Evolutionary conservation across 2,329 filamentous ascomycete genomes (phyloP), one percentile per base, ranked within the genome.

Genomic region (Sporothrix pallida): DNA sequence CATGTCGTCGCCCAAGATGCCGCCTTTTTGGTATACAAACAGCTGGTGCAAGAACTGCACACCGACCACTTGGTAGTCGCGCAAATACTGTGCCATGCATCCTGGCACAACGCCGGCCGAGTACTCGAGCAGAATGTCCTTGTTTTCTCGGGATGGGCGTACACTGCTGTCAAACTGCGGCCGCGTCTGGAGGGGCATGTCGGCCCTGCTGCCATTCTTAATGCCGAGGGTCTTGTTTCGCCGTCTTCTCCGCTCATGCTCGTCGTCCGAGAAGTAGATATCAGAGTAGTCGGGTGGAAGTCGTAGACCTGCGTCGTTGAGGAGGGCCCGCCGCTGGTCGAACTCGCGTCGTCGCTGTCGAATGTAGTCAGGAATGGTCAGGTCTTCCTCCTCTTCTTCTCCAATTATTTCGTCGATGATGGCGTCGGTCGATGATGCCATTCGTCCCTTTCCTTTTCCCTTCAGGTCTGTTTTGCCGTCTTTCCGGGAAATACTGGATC

Each of bases 1-100:
- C 96, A 99, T 99, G 79, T 99, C 96, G 79, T 99, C 96, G 2
- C 95, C 95, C 0, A 99, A 86, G 26, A 99, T 93, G 1, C 93
- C 94, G 0, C 96, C 96, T 77, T 91, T 92, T 79, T 99, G 96
- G 77, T 93, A 95, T 3, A 98, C 92, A 79, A 98, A 98, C 26
- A 93, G 87, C 74, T 93, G 89, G 80, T 98, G 95, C 8, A 99
- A 85, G 78, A 98, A 98, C 46, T 88, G 87, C 15, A 92, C 93
- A 5, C 96, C 96, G 42, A 92, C 88, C 1, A 98, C 86, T 81
- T 99, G 96, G 78, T 99, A 99, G 76, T 95, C 93, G 74, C 96
- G 90, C 68, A 99, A 85, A 83, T 96, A 98, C 79, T 96, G 95
- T 0, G 95, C 95, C 72, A 98, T 93, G 0, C 94, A 89, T 0